A percentile compares a stretch with the other conserved stretches of the same genome.
Conservation (phyloP, 768 basidiomycete genomes). For the Phaeotremella fagi region DNA sequence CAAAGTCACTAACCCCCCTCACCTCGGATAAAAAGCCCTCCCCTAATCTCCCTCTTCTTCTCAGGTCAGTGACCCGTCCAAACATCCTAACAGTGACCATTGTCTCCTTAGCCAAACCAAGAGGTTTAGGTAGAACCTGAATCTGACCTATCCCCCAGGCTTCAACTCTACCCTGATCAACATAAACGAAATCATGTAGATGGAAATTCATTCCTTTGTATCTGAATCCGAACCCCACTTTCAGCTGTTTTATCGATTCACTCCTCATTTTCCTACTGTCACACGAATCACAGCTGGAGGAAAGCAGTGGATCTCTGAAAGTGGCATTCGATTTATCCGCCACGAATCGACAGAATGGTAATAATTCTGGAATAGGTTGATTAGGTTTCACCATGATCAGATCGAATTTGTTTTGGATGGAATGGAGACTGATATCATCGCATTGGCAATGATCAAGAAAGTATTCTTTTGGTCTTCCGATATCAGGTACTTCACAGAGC, state of each 20-base stretch:
- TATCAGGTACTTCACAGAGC: background rate
- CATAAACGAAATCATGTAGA: conserved; percentile 8
- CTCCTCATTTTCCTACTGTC: background rate
- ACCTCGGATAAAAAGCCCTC: background rate
- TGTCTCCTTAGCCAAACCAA: background rate
- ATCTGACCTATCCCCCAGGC: conserved; percentile 15
- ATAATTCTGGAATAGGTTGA: background rate
- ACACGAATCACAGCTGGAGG: conserved; percentile 11
- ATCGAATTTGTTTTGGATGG: conserved; percentile 3
- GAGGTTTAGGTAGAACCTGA: background rate
- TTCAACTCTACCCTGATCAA: conserved; percentile 9
- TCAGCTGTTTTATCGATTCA: background rate
- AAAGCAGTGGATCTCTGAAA: background rate
- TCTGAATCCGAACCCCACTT: background rate
- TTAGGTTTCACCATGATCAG: conserved; percentile 1
- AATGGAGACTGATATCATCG: conserved; percentile 3
- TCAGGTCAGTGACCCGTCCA: background rate
- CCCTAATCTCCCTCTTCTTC: background rate
- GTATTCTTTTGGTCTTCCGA: conserved; percentile 5
- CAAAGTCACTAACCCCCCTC: background rate
- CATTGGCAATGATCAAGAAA: conserved; percentile 19
- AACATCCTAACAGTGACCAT: background rate
- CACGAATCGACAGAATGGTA: conserved; percentile 3
- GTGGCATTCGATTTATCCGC: background rate
- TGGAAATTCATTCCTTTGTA: conserved; percentile 2